Evolutionary conservation across 345 rosid genomes (phyloP), one percentile per base, ranked within the genome.

Genomic region (Hibiscus syriacus): DNA sequence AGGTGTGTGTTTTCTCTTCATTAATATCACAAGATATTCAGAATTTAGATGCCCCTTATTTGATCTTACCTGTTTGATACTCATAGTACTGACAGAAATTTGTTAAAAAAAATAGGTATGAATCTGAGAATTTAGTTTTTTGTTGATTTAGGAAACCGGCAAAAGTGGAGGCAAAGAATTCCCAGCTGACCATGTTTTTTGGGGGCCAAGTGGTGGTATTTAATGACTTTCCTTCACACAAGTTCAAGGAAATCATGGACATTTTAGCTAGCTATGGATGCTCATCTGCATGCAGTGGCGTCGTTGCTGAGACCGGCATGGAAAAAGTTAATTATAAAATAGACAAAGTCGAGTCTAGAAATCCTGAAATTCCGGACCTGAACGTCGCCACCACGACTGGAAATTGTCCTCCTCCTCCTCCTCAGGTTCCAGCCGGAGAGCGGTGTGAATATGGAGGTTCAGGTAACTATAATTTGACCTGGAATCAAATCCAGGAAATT

Each of bases 151-250:
- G 81, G 73, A 77, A 73, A 68, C 53, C 74, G 1, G 70, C 57
- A 16, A 17, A 25, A 7, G 23, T 13, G 55, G 83, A 75, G 32
- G 68, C 68, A 16, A 68, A 16, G 64, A 64, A 52, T 55, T 74
- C 83, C 14, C 95, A 76, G 67, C 38, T 90, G 81, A 85, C 92
- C 12, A 82, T 90, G 73, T 84, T 90, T 62, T 90, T 82, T 19
- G 81, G 69, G 0, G 90, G 92, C 6, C 67, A 77, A 73, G 81
- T 90, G 41, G 27, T 74, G 0, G 86, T 84, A n/a, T 80, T 71
- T 58, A 63, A 81, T 3, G 84, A 81, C 45, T 76, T 88, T 57
- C 84, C 97, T 1, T 81, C 78, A 1, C 85, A 84, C 6, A 85
- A 84, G 76, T 89, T 77, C 7, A 75, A 79, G 59, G 86, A 80